Percentiles rank a stretch among this genome's conserved stretches.
Evolutionary conservation across 805 yeast species (phyloP).

Genomic region (Huiozyma naganishii): DNA sequence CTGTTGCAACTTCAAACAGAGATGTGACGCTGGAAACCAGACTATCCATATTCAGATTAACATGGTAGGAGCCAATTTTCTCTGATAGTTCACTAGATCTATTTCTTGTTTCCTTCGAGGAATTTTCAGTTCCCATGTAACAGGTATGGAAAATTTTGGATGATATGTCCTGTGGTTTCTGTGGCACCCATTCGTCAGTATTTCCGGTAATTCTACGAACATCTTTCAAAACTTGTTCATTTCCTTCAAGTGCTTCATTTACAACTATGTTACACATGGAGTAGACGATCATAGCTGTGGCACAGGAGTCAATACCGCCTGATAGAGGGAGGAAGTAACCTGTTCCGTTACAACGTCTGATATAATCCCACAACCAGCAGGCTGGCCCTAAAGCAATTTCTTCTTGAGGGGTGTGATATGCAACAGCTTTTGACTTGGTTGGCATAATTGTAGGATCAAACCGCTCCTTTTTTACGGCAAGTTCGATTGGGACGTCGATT

Average conservation of each 20-base stretch:
- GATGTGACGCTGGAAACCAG: constrained; percentile 63
- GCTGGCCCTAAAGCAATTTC: constrained; percentile 98
- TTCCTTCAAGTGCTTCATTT: constrained; percentile 55
- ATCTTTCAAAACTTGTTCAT: constrained; percentile 67
- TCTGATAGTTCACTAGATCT: constrained; percentile 71
- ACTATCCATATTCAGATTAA: constrained; percentile 84
- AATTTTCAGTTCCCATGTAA: constrained; percentile 93
- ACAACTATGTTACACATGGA: constrained; percentile 88
- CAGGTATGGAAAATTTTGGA: constrained; percentile 72
- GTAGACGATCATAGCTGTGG: constrained; percentile 88
- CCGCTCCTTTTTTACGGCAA: constrained; percentile 47
- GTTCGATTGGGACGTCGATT: constrained; percentile 50
- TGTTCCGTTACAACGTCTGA: constrained; percentile 79
- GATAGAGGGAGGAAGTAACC: constrained; percentile 90
- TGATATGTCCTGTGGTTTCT: constrained; percentile 66
- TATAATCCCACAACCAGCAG: constrained; percentile 98
- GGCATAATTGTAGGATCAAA: constrained; percentile 59
- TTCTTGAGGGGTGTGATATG: constrained; percentile 78
- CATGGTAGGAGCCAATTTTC: constrained; percentile 78
- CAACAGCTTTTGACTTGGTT: constrained; percentile 37
- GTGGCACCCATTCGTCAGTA: constrained; percentile 53
- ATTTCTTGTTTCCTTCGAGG: constrained; percentile 73
- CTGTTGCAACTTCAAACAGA: constrained; percentile 82
- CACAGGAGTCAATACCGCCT: constrained; percentile 98
- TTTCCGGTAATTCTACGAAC: constrained; percentile 56